phyloP scores from a whole-genome alignment of 257 asterid species.

The Solanum commersonii region DNA sequence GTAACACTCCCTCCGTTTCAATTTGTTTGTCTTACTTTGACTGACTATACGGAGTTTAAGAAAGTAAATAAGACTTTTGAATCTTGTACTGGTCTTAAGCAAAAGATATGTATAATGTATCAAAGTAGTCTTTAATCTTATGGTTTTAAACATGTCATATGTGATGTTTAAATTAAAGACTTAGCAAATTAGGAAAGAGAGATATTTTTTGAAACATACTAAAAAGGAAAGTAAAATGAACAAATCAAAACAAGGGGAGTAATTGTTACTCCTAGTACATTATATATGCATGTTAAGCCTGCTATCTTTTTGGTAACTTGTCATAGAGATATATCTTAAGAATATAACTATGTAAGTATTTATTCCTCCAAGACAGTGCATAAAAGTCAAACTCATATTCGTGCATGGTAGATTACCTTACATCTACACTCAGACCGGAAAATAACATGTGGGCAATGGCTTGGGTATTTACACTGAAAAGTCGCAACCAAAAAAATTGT shows the following conservation, averaged over 20 bases:
- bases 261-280: neutral
- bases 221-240: too few species aligned
- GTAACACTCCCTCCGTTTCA: neutral
- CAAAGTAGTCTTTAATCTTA: neutral
- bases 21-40: neutral
- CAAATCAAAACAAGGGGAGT: neutral
- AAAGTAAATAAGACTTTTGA: neutral
- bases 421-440: constrained; percentile 63
- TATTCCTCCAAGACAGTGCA: neutral
- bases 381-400: neutral
- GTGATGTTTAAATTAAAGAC: too few species aligned
- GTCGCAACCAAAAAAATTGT: neutral
- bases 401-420: constrained; percentile 31
- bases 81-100: neutral
- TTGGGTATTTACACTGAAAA: constrained; percentile 26
- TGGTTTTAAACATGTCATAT: too few species aligned
- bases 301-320: neutral
- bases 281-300: neutral
- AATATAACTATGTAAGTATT: neutral
- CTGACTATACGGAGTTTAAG: neutral
- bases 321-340: neutral
- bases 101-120: neutral
- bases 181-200: neutral
- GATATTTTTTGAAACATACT: too few species aligned
- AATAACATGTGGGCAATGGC: constrained; percentile 40